Percentiles rank a stretch among this genome's conserved stretches.
Conservation (phyloP, 495 filamentous ascomycete species). For the Neurospora intermedia region DNA sequence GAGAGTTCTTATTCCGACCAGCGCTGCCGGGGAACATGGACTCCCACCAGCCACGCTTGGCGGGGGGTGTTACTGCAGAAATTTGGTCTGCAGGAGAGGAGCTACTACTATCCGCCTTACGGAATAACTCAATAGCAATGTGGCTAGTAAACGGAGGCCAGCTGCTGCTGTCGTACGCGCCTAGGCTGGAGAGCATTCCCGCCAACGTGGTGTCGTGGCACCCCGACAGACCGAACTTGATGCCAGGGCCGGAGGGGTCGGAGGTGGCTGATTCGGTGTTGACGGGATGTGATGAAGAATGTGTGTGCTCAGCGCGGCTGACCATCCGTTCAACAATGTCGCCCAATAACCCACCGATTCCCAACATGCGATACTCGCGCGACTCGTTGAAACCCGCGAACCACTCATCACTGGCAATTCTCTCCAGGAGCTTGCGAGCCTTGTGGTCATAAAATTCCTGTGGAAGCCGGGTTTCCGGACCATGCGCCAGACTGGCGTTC, state of each 20-base stretch:
- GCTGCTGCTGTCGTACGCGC: constrained; percentile 56
- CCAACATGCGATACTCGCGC: constrained; percentile 72
- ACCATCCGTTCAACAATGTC: constrained; percentile 84
- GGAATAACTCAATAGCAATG: constrained; percentile 85
- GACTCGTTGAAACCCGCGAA: constrained; percentile 78
- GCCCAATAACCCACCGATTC: constrained; percentile 74
- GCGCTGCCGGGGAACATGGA: constrained; percentile 27
- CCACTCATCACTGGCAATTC: constrained; percentile 86
- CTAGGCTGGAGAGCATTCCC: constrained; percentile 63
- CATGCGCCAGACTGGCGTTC: constrained; percentile 81
- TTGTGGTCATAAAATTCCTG: constrained; percentile 78
- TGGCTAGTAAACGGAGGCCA: constrained; percentile 94
- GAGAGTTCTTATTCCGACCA: no score
- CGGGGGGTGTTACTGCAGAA: constrained; percentile 2
- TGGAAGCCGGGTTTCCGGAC: constrained; percentile 64
- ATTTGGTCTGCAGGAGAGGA: background rate
- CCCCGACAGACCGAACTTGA: constrained; percentile 57
- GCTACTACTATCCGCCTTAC: constrained; percentile 23
- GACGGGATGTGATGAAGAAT: background rate
- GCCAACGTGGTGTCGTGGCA: constrained; percentile 95
- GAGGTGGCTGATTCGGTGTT: background rate
- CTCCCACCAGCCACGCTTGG: constrained; percentile 35
- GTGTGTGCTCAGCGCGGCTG: constrained; percentile 44
- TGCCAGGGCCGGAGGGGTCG: constrained; percentile 21
- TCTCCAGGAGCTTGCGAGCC: constrained; percentile 58